phyloP scores from a whole-genome alignment of 768 basidiomycete genomes.

The Mycena filopes region DNA sequence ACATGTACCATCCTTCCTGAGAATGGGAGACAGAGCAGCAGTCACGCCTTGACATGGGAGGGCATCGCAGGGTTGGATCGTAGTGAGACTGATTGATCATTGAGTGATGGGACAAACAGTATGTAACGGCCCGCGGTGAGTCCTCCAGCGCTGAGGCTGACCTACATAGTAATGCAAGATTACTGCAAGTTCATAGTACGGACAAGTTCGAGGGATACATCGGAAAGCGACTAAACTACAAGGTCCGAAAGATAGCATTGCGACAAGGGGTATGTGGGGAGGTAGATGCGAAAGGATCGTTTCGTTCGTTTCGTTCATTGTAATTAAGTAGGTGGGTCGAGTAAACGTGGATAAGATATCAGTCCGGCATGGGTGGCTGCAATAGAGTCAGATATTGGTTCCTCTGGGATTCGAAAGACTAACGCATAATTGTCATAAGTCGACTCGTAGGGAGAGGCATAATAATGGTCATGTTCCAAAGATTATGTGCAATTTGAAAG shows the following conservation, averaged over 20 bases:
- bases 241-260: constrained; percentile 19
- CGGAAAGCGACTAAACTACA: constrained; percentile 16
- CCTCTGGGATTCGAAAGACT: not conserved
- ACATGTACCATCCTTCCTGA: constrained; percentile 1
- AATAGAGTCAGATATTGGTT: constrained; percentile 3
- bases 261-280: constrained; percentile 21
- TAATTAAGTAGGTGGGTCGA: constrained; percentile 22
- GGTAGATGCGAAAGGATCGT: constrained; percentile 18
- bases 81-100: too few species aligned
- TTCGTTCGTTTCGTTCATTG: constrained; percentile 17
- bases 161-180: too few species aligned
- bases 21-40: not conserved
- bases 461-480: constrained; percentile 30
- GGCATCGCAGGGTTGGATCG: too few species aligned
- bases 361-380: constrained; percentile 23
- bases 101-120: too few species aligned
- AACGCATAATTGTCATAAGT: constrained; percentile 31
- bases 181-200: too few species aligned
- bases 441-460: constrained; percentile 28
- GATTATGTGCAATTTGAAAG: constrained; percentile 30
- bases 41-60: too few species aligned
- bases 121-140: too few species aligned
- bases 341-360: constrained; percentile 24
- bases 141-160: too few species aligned
- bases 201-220: not conserved